These are phyloP conservation scores for Magnolia changhungtana DNA, from an alignment of 164 flowering plant species.

Conservation along the genomic window DNA sequence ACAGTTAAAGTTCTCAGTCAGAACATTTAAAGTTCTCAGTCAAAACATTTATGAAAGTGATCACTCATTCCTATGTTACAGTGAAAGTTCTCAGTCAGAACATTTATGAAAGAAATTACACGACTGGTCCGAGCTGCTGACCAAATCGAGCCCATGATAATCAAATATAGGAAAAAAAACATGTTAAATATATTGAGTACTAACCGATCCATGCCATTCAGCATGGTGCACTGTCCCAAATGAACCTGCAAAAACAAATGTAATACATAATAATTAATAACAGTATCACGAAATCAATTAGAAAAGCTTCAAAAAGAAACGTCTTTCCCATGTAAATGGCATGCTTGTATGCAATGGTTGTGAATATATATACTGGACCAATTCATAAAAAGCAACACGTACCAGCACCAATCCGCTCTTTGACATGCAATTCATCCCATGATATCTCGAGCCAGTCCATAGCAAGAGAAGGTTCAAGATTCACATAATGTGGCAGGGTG, in stretches of 20 bases:
- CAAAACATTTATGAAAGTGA: no score
- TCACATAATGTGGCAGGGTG: constrained; percentile 56
- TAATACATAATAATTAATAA: neutral
- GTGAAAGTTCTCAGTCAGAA: no score
- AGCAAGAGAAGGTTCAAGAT: constrained; percentile 92
- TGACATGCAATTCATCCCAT: constrained; percentile 90
- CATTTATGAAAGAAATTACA: no score
- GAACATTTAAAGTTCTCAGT: no score
- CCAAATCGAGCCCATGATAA: no score
- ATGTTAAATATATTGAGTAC: constrained; percentile 21
- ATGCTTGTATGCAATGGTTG: neutral
- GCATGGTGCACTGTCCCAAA: constrained; percentile 98
- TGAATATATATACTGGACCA: neutral
- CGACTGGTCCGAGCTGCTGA: no score
- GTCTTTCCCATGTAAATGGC: neutral
- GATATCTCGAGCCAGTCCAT: constrained; percentile 97
- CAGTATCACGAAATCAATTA: neutral
- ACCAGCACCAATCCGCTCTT: constrained; percentile 98
- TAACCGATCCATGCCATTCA: constrained; percentile 99
- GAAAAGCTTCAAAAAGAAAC: neutral
- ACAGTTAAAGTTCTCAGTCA: no score
- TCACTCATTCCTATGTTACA: no score
- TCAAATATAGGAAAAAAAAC: no score
- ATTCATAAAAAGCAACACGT: constrained; percentile 9
- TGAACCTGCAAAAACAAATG: constrained; percentile 53